Evolutionary conservation across 371 early-diverging fungal species (phyloP).

Genomic region (Mortierella sp.): DNA sequence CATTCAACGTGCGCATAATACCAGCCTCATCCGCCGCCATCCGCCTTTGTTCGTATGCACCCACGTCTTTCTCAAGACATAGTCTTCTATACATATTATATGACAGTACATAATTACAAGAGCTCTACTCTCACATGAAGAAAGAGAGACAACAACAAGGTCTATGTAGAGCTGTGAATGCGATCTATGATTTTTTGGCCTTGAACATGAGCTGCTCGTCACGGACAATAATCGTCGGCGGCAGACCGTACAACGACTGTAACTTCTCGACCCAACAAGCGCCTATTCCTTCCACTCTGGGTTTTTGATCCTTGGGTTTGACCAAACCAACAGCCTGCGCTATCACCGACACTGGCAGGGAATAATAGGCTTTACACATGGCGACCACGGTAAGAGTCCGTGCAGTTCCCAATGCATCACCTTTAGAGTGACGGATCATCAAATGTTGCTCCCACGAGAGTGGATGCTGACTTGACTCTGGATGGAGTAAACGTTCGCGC

Average conservation of each 20-base stretch:
- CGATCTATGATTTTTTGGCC: slow-evolving; percentile 19
- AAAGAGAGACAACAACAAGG: not conserved
- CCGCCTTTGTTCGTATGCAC: too few relatives aligned
- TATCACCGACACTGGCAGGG: slow-evolving; percentile 20
- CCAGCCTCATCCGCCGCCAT: too few relatives aligned
- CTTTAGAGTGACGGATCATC: slow-evolving; percentile 26
- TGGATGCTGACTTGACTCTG: not conserved
- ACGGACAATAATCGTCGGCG: slow-evolving; percentile 18
- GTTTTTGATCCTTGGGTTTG: not conserved
- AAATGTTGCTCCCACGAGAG: slow-evolving; percentile 36
- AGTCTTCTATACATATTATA: too few relatives aligned
- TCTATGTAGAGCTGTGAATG: too few relatives aligned
- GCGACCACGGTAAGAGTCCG: slow-evolving; percentile 27
- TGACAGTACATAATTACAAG: too few relatives aligned
- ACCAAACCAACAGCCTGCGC: slow-evolving; percentile 33
- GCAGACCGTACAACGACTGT: slow-evolving; percentile 24
- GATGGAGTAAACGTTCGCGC: slow-evolving; percentile 32
- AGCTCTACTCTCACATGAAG: too few relatives aligned
- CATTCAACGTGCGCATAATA: too few relatives aligned
- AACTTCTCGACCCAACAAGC: slow-evolving; percentile 15
- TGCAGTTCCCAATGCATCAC: slow-evolving; percentile 16
- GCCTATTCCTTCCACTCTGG: not conserved
- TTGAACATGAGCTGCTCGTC: slow-evolving; percentile 41
- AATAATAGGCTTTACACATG: slow-evolving; percentile 47
- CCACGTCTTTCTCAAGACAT: not conserved